Evolutionary conservation across 257 asterid species (phyloP).

Genomic region (Solanum pennellii): DNA sequence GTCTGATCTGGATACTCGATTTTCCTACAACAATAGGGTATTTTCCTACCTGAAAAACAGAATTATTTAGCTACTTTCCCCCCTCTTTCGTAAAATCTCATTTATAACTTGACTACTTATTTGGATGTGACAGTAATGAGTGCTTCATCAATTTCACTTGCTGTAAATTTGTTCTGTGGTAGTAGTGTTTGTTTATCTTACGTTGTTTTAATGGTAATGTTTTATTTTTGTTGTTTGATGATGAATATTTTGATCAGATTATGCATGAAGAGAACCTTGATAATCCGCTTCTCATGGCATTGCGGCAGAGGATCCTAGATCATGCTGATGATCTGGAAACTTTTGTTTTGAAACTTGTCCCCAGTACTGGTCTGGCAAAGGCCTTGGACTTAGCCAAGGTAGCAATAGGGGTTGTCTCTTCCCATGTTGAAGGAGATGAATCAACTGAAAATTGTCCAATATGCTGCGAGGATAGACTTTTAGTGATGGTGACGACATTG

Average conservation of each 20-base stretch:
- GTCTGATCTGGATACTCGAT: neutral
- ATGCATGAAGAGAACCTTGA: constrained; percentile 40
- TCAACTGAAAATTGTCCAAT: constrained; percentile 55
- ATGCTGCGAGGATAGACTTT: constrained; percentile 72
- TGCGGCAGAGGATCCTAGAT: constrained; percentile 63
- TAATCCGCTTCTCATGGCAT: constrained; percentile 57
- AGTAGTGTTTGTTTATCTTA: neutral
- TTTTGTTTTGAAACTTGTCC: constrained; percentile 44
- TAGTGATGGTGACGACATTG: constrained; percentile 51
- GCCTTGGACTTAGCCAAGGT: constrained; percentile 68
- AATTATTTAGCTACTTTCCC: neutral
- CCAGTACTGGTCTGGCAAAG: constrained; percentile 20
- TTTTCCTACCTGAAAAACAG: neutral
- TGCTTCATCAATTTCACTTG: neutral
- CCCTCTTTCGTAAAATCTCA: neutral
- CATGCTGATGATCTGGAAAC: constrained; percentile 42
- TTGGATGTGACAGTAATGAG: neutral
- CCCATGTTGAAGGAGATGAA: constrained; percentile 25
- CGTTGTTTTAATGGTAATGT: neutral
- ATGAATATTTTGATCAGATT: constrained; percentile 30
- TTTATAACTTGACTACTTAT: neutral
- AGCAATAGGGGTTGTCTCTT: constrained; percentile 70
- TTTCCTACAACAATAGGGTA: neutral
- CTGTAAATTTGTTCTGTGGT: neutral
- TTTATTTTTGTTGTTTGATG: neutral